Conservation (phyloP, 2,329 filamentous ascomycete genomes). For the Neonectria faginata region DNA sequence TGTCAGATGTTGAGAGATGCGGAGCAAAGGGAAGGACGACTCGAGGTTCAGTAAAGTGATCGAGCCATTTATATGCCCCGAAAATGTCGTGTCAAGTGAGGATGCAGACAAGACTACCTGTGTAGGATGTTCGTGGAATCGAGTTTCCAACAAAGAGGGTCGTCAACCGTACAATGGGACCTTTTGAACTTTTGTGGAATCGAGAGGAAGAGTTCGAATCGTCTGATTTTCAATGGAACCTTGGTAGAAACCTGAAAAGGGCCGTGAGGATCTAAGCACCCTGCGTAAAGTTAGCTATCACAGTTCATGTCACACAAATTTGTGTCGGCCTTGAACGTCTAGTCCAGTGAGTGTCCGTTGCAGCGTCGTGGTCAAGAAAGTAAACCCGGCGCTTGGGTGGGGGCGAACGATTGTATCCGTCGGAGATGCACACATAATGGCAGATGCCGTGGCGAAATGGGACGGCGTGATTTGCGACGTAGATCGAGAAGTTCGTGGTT, state of each 20-base stretch:
- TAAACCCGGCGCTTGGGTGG: not conserved
- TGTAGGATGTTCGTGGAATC: conserved; percentile 22
- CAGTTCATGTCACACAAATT: too few relatives aligned
- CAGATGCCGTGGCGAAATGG: not conserved
- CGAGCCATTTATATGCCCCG: conserved; percentile 51
- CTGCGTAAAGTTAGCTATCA: conserved; percentile 3
- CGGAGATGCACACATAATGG: not conserved
- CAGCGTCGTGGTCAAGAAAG: not conserved
- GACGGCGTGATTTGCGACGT: too few relatives aligned
- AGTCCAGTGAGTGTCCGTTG: not conserved
- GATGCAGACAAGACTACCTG: conserved; percentile 33
- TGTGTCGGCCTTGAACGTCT: not conserved
- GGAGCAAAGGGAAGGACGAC: conserved; percentile 30
- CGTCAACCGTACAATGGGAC: conserved; percentile 11
- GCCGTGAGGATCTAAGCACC: conserved; percentile 14
- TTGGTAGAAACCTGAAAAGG: conserved; percentile 5
- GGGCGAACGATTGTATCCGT: not conserved
- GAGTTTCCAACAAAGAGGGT: conserved; percentile 3
- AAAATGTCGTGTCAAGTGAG: conserved; percentile 37
- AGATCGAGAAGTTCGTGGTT: not conserved
- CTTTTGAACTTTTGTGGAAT: not conserved
- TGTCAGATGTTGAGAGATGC: conserved; percentile 15
- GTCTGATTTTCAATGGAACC: not conserved
- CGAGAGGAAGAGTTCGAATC: not conserved
- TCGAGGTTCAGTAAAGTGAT: conserved; percentile 41